Conservation (phyloP, 768 basidiomycete genomes). For the Hygrocybe punicea region DNA sequence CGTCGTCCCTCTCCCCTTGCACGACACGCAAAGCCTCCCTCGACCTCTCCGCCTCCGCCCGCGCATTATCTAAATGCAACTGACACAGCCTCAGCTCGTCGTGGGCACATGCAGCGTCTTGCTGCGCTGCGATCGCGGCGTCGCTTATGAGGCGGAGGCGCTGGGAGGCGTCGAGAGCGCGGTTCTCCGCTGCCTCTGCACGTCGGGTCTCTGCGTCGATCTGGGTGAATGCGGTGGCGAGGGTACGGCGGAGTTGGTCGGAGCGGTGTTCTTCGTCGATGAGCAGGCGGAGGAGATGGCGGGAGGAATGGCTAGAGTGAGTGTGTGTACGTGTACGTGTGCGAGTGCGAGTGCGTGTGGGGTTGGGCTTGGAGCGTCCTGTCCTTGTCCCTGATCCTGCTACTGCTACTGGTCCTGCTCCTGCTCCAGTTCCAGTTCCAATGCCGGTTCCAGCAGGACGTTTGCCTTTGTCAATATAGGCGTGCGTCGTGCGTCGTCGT, state of each 20-base stretch:
- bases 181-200: conserved; percentile 34
- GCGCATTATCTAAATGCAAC: conserved; percentile 37
- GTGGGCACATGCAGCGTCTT: conserved; percentile 34
- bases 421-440: no score
- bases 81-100: conserved; percentile 39
- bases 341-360: no score
- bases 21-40: conserved; percentile 46
- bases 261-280: conserved; percentile 36
- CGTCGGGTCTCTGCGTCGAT: conserved; percentile 35
- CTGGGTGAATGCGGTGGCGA: conserved; percentile 35
- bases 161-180: conserved; percentile 30
- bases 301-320: neutral
- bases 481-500: no score
- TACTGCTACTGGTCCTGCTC: no score
- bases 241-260: conserved; percentile 31
- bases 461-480: no score
- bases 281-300: conserved; percentile 26
- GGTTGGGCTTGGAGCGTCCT: neutral
- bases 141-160: conserved; percentile 37
- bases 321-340: neutral
- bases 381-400: neutral
- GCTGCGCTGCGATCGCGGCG: conserved; percentile 26
- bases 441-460: no score
- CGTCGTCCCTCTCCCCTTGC: conserved; percentile 54
- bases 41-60: conserved; percentile 50